Evolutionary conservation across 2,329 filamentous ascomycete genomes (phyloP).

Genomic region (Talaromyces sp.): DNA sequence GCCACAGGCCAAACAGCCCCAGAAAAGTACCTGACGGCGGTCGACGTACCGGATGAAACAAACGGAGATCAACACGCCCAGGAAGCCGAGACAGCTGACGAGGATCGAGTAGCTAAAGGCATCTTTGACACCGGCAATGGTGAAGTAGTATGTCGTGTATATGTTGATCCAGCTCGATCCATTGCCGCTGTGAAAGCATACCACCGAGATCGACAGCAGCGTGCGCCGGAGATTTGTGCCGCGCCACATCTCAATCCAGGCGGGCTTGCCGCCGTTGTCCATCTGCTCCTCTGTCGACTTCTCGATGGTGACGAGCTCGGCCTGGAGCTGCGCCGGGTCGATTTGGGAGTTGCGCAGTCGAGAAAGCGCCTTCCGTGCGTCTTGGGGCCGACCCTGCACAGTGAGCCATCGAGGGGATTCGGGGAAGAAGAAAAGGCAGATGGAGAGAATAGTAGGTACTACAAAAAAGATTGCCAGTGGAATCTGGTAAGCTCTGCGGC

Average conservation of each 20-base stretch:
- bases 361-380: slow-evolving; percentile 14
- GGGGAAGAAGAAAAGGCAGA: slow-evolving; percentile 13
- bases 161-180: slow-evolving; percentile 4
- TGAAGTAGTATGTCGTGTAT: slow-evolving; percentile 3
- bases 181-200: slow-evolving; percentile 1
- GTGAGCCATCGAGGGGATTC: slow-evolving; percentile 17
- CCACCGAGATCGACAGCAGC: background rate
- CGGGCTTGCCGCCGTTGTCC: background rate
- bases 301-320: slow-evolving; percentile 17
- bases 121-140: background rate
- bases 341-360: slow-evolving; percentile 13
- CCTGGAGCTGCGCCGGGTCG: slow-evolving; percentile 13
- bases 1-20: slow-evolving; percentile 1
- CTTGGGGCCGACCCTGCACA: slow-evolving; percentile 14
- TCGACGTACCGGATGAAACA: slow-evolving; percentile 1
- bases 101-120: slow-evolving; percentile 1
- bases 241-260: slow-evolving; percentile 2
- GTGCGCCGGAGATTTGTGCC: slow-evolving; percentile 3
- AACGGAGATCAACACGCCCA: background rate
- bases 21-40: background rate
- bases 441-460: slow-evolving; percentile 8
- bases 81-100: background rate
- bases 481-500: slow-evolving; percentile 13
- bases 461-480: slow-evolving; percentile 16
- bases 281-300: slow-evolving; percentile 2